phyloP scores from a whole-genome alignment of 1,139 yeast genomes.

The Debaryomycetaceae sp. region DNA sequence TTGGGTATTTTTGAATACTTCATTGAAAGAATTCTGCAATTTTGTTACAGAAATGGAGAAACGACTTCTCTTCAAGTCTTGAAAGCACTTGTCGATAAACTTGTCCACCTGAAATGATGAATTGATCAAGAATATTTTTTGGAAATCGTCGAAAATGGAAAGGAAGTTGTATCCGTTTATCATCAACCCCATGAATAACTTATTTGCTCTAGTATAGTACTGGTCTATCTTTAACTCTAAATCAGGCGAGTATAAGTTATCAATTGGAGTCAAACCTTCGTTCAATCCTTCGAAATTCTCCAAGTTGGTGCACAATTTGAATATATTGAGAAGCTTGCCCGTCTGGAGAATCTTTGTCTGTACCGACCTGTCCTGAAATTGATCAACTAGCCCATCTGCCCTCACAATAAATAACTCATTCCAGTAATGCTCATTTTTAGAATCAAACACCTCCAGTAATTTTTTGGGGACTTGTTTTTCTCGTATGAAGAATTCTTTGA shows the following conservation, averaged over 20 bases:
- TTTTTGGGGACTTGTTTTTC: conserved; percentile 32
- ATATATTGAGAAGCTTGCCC: conserved; percentile 80
- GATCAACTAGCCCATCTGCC: conserved; percentile 72
- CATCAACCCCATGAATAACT: conserved; percentile 53
- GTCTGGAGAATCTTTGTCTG: conserved; percentile 71
- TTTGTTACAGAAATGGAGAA: conserved; percentile 29
- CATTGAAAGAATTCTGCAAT: conserved; percentile 23
- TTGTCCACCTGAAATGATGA: conserved; percentile 48
- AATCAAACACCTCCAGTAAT: conserved; percentile 35
- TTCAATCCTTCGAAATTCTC: conserved; percentile 29
- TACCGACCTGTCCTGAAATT: conserved; percentile 51
- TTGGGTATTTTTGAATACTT: conserved; percentile 11
- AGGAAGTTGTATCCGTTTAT: conserved; percentile 59
- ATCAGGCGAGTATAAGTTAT: conserved; percentile 54
- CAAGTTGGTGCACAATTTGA: conserved; percentile 54
- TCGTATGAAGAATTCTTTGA: conserved; percentile 76
- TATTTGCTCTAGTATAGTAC: conserved; percentile 71
- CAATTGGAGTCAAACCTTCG: conserved; percentile 27
- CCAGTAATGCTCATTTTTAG: conserved; percentile 78
- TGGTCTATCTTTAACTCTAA: conserved; percentile 56
- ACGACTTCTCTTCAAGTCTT: conserved; percentile 34
- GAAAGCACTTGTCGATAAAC: conserved; percentile 35
- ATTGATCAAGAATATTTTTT: conserved; percentile 49
- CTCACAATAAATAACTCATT: conserved; percentile 75
- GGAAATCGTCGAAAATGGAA: conserved; percentile 47